These are phyloP conservation scores for Apiospora kogelbergensis DNA, from an alignment of 2,329 filamentous ascomycete genomes.

Conservation along the genomic window DNA sequence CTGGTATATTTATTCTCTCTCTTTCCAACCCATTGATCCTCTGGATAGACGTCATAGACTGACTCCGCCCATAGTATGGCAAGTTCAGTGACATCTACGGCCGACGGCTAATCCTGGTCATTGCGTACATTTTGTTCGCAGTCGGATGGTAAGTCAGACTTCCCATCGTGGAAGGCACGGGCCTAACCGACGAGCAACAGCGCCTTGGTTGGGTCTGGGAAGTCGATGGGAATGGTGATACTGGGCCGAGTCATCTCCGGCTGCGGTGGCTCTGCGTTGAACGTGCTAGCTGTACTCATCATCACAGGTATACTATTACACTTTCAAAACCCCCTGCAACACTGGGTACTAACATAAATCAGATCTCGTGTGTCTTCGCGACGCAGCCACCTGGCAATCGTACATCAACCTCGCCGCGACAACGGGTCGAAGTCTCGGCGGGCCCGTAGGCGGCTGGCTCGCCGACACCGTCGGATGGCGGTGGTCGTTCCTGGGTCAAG, in stretches of 20 bases:
- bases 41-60: background rate
- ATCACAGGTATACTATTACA: constrained; percentile 42
- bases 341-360: background rate
- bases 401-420: constrained; percentile 54
- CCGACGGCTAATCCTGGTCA: constrained; percentile 48
- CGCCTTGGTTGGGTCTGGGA: constrained; percentile 40
- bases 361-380: constrained; percentile 52
- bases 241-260: constrained; percentile 52
- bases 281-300: constrained; percentile 49
- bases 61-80: constrained; percentile 38
- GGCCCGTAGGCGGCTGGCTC: constrained; percentile 59
- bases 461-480: constrained; percentile 66
- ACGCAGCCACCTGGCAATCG: constrained; percentile 54
- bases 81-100: constrained; percentile 60
- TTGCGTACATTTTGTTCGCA: constrained; percentile 51
- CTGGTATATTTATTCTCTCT: background rate
- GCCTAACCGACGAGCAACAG: background rate
- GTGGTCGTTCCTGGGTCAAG: constrained; percentile 62
- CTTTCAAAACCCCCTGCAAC: too few relatives aligned
- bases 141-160: constrained; percentile 40
- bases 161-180: background rate
- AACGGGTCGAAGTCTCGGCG: constrained; percentile 50
- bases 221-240: constrained; percentile 48
- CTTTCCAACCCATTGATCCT: background rate
- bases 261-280: constrained; percentile 51